Base-by-base conservation (phyloP, 225 moss, liverwort and hornwort genomes). In the Anthoceros angustus region DNA sequence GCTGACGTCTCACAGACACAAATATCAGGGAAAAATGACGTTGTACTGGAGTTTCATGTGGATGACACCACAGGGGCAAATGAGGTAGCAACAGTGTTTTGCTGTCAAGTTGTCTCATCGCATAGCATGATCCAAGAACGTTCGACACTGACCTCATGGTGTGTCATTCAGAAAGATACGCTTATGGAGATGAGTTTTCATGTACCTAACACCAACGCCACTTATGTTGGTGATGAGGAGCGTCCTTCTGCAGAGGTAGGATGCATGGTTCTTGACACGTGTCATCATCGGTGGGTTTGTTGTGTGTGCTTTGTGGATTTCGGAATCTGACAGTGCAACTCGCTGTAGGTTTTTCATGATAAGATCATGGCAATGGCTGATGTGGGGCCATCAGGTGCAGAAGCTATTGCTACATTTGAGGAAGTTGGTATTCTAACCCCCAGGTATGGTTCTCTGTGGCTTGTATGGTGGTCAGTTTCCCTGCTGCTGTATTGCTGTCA, bases 1-100 rank as follows among this genome's bases (percentile, higher is more conserved):
- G 48, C 87, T 40, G 98, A 98, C 72, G 92, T 98, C 7, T 87
- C 92, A 23, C 98, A 98, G 73, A 92, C 98, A 6, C 98, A 98
- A 77, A 98, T 98, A 89, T 89, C 87, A 76, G 92, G 92, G 20
- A 98, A 92, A 69, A 92, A 89, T 69, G 98, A 98, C 62, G 98
- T 98, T 7, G 92, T 98, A 65, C 68, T 98, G 72, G 98, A 98
- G 66, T 98, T 98, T 76, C 98, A 98, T 72, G 92, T 98, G 42
- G 98, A 98, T 43, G 98, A 98, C 63, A 98, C 98, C 4, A 91
- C 95, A 7, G 95, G 95, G 40, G 98, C 98, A 8, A 98, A 80
- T 66, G 98, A 98, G 81, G 84, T 84, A 77, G 39, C 32, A 25
- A 5, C 20, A 5, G 8, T 10, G 41, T 43, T 20, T 64, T 15